These are phyloP conservation scores for Leccinum solheimii DNA, from an alignment of 1,284 basidiomycete species.

Conservation along the genomic window DNA sequence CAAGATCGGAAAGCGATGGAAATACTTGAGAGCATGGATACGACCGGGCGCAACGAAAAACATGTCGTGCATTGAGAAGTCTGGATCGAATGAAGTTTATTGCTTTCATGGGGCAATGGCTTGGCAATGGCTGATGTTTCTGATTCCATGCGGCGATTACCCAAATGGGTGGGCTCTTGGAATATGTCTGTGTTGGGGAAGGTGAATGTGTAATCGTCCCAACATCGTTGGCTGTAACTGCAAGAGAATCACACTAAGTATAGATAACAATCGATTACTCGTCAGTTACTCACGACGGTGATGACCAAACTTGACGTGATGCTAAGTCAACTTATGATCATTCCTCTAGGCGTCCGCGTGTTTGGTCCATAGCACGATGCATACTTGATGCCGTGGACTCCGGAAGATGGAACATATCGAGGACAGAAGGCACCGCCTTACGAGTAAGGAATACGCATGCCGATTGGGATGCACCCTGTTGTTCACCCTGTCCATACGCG, in stretches of 20 bases:
- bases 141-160: background rate
- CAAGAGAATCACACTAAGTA: constrained; percentile 4
- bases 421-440: constrained; percentile 53
- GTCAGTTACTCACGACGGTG: constrained; percentile 15
- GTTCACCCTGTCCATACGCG: background rate
- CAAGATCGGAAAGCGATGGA: background rate
- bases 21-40: background rate
- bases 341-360: constrained; percentile 29
- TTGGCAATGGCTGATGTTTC: background rate
- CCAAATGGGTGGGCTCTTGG: background rate
- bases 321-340: background rate
- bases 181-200: background rate
- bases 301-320: background rate
- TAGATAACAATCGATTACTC: constrained; percentile 7
- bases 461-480: constrained; percentile 3
- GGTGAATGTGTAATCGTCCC: constrained; percentile 7
- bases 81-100: background rate
- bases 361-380: constrained; percentile 66
- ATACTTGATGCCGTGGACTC: constrained; percentile 51
- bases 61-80: background rate
- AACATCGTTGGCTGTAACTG: constrained; percentile 8
- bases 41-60: background rate
- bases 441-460: constrained; percentile 47
- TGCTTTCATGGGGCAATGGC: background rate
- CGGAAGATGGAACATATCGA: constrained; percentile 48